phyloP scores from a whole-genome alignment of 108 stramenopile species.

The Phaeodactylum tricornutum region DNA sequence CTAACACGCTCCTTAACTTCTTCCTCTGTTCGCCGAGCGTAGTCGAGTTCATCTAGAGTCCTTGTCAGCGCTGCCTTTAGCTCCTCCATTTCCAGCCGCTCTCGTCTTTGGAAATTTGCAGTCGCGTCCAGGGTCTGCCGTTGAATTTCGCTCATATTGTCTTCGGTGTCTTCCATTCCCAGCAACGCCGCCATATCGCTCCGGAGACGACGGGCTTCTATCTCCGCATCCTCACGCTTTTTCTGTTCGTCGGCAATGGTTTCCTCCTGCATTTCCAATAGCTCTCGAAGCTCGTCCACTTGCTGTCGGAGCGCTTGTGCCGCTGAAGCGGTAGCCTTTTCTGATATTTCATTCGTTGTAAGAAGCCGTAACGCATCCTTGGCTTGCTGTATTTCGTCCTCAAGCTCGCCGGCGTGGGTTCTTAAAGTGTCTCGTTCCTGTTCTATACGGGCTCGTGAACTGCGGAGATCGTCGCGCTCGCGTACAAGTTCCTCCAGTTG shows the following conservation, averaged over 20 bases:
- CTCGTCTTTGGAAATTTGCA: constrained; percentile 40
- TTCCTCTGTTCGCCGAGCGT: constrained; percentile 43
- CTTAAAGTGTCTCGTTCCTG: background rate
- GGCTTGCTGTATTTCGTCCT: constrained; percentile 31
- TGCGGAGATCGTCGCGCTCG: background rate
- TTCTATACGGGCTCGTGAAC: background rate
- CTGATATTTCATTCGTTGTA: constrained; percentile 62
- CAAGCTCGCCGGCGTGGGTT: constrained; percentile 4
- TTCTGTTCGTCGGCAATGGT: constrained; percentile 28
- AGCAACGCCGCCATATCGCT: constrained; percentile 52
- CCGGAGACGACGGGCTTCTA: constrained; percentile 42
- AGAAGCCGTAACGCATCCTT: constrained; percentile 51
- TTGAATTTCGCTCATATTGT: constrained; percentile 27
- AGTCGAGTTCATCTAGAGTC: constrained; percentile 47
- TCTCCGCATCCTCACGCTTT: constrained; percentile 37
- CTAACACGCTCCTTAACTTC: constrained; percentile 49
- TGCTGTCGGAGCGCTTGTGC: constrained; percentile 50
- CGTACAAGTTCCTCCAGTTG: background rate
- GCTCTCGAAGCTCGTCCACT: constrained; percentile 40
- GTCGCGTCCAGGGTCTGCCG: constrained; percentile 46
- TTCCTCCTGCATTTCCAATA: constrained; percentile 28
- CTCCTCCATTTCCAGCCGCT: constrained; percentile 56
- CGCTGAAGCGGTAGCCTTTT: constrained; percentile 52
- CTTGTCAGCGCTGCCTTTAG: constrained; percentile 45
- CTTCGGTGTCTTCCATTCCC: constrained; percentile 40